Conservation (phyloP, 2,329 filamentous ascomycete genomes). For the Chrysoporthe puriensis region DNA sequence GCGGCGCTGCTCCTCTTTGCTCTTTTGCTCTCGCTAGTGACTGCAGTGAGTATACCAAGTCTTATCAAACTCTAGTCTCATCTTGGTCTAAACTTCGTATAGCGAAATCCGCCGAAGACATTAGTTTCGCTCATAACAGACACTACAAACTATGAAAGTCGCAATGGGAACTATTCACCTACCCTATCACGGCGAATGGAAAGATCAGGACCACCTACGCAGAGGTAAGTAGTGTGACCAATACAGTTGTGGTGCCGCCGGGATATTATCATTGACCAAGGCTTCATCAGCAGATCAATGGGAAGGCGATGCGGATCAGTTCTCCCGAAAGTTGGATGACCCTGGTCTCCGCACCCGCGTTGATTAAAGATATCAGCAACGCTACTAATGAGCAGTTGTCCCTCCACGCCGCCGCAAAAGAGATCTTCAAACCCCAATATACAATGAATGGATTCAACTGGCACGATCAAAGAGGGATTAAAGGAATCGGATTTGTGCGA, state of each 20-base stretch:
- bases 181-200: background rate
- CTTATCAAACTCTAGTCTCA: background rate
- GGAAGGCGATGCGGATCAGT: background rate
- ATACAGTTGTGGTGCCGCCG: background rate
- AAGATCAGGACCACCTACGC: background rate
- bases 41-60: background rate
- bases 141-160: background rate
- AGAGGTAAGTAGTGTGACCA: background rate
- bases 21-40: background rate
- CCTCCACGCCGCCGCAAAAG: background rate
- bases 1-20: background rate
- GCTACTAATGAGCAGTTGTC: background rate
- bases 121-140: background rate
- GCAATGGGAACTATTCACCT: background rate
- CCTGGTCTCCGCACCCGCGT: background rate
- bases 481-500: background rate
- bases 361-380: background rate
- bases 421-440: background rate
- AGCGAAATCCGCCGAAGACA: background rate
- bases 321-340: background rate
- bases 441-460: constrained; percentile 1
- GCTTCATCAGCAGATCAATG: background rate
- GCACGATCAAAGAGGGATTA: background rate
- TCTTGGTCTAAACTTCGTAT: background rate
- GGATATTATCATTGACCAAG: background rate